Evolutionary conservation across 2,329 filamentous ascomycete genomes (phyloP).

Genomic region (Bisporella sp.): DNA sequence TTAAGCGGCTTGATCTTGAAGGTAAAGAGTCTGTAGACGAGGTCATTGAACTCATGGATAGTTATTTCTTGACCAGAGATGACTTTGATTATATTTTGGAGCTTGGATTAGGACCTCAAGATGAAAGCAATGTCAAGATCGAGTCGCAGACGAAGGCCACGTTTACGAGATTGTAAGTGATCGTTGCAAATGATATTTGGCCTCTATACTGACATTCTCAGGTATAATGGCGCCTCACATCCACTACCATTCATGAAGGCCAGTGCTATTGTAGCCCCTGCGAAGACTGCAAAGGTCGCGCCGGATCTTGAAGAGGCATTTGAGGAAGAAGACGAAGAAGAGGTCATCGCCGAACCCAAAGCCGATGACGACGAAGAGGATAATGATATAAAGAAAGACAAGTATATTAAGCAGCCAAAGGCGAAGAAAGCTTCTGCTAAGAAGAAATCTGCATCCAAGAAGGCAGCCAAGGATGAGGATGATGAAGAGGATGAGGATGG

Average conservation of each 20-base stretch:
- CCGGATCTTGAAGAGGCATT: constrained; percentile 96
- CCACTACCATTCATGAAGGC: constrained; percentile 96
- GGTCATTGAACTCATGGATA: constrained; percentile 94
- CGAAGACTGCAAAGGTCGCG: constrained; percentile 63
- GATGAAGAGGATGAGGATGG: constrained; percentile 20
- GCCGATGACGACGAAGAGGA: constrained; percentile 60
- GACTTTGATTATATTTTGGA: constrained; percentile 93
- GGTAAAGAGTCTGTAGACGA: constrained; percentile 77
- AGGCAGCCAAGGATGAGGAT: constrained; percentile 16
- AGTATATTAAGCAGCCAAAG: constrained; percentile 91
- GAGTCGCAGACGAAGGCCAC: constrained; percentile 80
- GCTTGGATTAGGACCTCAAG: constrained; percentile 79
- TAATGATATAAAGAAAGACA: constrained; percentile 85
- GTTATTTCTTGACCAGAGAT: constrained; percentile 89
- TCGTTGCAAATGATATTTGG: not conserved
- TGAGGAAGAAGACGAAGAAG: constrained; percentile 78
- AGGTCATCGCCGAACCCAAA: constrained; percentile 46
- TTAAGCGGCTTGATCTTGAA: constrained; percentile 66
- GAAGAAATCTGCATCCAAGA: constrained; percentile 43
- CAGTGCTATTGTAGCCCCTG: constrained; percentile 65
- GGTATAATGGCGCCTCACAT: constrained; percentile 80
- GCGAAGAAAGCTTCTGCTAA: constrained; percentile 47
- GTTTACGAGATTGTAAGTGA: constrained; percentile 78
- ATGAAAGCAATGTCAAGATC: constrained; percentile 67
- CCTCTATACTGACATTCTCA: constrained; percentile 29